Base-by-base conservation (phyloP, 2,329 filamentous ascomycete genomes). In the Leptographium lundbergii region DNA sequence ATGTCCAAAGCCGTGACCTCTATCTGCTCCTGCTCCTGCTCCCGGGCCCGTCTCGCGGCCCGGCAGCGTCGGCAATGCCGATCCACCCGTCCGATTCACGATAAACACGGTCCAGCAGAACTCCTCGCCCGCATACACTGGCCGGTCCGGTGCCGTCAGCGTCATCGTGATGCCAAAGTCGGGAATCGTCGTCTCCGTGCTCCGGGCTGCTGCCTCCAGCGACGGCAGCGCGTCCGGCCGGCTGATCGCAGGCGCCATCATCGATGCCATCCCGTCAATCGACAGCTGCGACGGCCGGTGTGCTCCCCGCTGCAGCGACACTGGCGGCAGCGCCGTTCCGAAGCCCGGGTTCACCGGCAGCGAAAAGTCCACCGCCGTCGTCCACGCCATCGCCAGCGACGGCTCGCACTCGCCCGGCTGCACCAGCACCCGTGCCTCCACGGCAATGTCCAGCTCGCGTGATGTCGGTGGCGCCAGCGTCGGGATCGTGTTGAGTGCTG, bases 31-130 rank as follows among this genome's bases (percentile, higher is more conserved):
- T n/a, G n/a, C n/a, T n/a, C n/a, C n/a, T n/a, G n/a, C n/a, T n/a
- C n/a, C n/a, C n/a, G n/a, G n/a, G 32, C 10, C 2, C 9, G 32
- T 34, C 32, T 34, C 32, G 6, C 32, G 32, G 6, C 32, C 32
- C 3, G 39, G 39, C 39, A 17, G 14, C 39, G 14, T 57, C 53
- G 13, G 24, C 19, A 7, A 39, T 36, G 17, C 25, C 39, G 11
- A 25, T 34, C 3, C 56, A 52, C 10, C 72, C 65, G 81, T 82
- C 55, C 86, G 82, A 69, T 92, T 94, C 63, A 89, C 85, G 45
- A 91, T 84, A 66, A 89, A 87, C 19, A 91, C 78, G 39, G 79
- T 80, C 85, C 89, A 89, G 48, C 76, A 74, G 69, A 94, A 91
- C 56, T 84, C 75, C 53, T 88, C 78, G 45, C 86, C 86, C 0